Base-by-base conservation (phyloP, 2,329 filamentous ascomycete genomes). In the Ophiostoma sp. region DNA sequence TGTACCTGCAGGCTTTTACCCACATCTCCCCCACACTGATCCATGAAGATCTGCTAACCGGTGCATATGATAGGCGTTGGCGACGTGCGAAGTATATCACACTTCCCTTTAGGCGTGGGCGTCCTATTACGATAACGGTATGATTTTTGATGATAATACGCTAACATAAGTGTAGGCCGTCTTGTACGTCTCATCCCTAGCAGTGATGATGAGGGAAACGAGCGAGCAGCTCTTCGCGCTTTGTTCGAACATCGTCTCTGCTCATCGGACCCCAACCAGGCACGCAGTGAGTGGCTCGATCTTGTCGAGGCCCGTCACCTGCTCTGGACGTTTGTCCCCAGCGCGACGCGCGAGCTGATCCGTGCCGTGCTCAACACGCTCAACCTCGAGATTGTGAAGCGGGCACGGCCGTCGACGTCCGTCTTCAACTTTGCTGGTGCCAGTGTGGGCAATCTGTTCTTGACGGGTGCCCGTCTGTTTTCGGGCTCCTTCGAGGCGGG, bases 401-500 rank as follows among this genome's bases (percentile, higher is more conserved):
- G 93, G 45, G 89, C 91, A 69, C 85, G 93, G 8, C 92, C 92
- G 0, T 72, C 74, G 15, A 89, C 87, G 45, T 92, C 90, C 55
- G 89, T 90, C 6, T 95, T 95, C 79, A 92, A 94, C 80, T 95
- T 94, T 78, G 90, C 91, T 6, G 89, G 89, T 12, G 92, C 93
- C 9, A 92, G 91, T 75, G 88, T 95, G 9, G 93, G 93, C 9
- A 95, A 95, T 78, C 82, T 95, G 25, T 95, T 95, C 79, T 83
- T 95, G 66, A 94, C 93, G 0, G 95, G 94, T 0, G 95, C 94
- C 0, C 89, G 95, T 1, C 87, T 98, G 12, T 98, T 98, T 83
- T 94, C 93, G 0, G 95, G 95, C 42, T 95, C 92, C 74, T 95
- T 98, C 76, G 96, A 98, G 81, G 93, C 92, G 7, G 93, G 94